Base-by-base conservation (phyloP, 2,329 filamentous ascomycete genomes). In the Chaetomiaceae sp. region DNA sequence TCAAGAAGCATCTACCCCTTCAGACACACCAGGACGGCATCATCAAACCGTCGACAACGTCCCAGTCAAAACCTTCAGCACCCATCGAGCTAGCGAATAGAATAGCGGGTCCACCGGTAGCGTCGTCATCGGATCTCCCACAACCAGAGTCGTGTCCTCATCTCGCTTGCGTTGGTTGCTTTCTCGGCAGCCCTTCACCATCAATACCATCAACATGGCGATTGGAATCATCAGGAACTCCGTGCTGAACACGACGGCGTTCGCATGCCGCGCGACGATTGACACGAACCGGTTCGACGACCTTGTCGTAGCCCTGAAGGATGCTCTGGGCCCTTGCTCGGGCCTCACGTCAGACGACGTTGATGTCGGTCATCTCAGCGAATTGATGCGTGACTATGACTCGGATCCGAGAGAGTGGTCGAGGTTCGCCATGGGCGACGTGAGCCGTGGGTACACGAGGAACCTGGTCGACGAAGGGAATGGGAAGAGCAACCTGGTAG, bases 391-490 rank as follows among this genome's bases (percentile, higher is more conserved):
- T 51, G 71, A 78, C 23, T 96, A 96, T 68, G 66, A 76, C 44
- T 89, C 87, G 41, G 71, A 81, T 34, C 75, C 84, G 50, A 67
- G 73, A 21, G 84, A 91, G 49, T 96, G 91, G 91, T 65, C 71
- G 47, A 76, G 74, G 55, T 96, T 88, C 69, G 87, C 87, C 23
- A 78, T 92, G 60, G 78, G 77, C n/a, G 86, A 95, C 62, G 60
- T 71, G 16, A 82, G 75, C 56, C 76, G 83, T 61, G 78, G 79
- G 1, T 96, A 96, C 67, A 96, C 91, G 12, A 75, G 91, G 49
- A 96, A 96, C 65, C 78, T 96, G 4, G 89, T 96, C 39, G 89
- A 95, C 63, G 86, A 90, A 65, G 89, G 90, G 3, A 96, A 96
- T 60, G 89, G 68, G 23, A 76, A 77, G 57, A 74, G 72, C 62